Conservation (phyloP, 1,284 basidiomycete species). For the Chalciporus piperatoides region DNA sequence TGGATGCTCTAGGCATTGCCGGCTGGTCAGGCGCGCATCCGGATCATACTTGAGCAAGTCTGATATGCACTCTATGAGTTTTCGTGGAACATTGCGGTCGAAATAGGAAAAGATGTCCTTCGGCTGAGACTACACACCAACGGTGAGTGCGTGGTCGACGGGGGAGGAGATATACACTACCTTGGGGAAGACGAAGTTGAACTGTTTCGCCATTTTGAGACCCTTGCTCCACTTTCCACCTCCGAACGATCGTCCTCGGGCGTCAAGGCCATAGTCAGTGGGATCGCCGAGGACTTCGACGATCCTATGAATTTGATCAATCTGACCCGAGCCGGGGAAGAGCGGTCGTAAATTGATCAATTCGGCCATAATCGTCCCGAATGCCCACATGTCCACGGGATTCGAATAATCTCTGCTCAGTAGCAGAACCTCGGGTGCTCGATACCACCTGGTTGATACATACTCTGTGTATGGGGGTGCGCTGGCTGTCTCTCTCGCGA, state of each 20-base stretch:
- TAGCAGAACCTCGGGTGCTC: slow-evolving; percentile 95
- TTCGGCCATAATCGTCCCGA: slow-evolving; percentile 98
- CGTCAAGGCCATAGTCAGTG: slow-evolving; percentile 77
- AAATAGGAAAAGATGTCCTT: slow-evolving; percentile 77
- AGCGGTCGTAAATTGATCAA: slow-evolving; percentile 92
- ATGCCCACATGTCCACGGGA: slow-evolving; percentile 99
- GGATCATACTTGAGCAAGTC: slow-evolving; percentile 95
- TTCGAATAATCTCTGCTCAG: slow-evolving; percentile 91
- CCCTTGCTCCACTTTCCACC: slow-evolving; percentile 89
- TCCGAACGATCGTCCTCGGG: slow-evolving; percentile 66
- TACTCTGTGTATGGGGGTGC: slow-evolving; percentile 97
- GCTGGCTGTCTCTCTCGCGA: slow-evolving; percentile 88
- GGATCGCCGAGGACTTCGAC: slow-evolving; percentile 94
- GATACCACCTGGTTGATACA: slow-evolving; percentile 98
- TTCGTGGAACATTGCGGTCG: slow-evolving; percentile 72
- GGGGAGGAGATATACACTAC: slow-evolving; percentile 38
- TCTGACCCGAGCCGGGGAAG: slow-evolving; percentile 95
- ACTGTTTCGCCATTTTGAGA: slow-evolving; percentile 78
- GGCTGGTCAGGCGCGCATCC: slow-evolving; percentile 77
- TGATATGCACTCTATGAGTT: slow-evolving; percentile 87
- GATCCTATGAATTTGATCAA: slow-evolving; percentile 91
- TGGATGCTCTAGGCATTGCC: slow-evolving; percentile 82
- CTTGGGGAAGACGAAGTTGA: slow-evolving; percentile 91
- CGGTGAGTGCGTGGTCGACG: slow-evolving; percentile 6
- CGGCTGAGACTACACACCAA: slow-evolving; percentile 60